Evolutionary conservation across 805 yeast genomes (phyloP), one percentile per base, ranked within the genome.

Genomic region (Wickerhamia fluorescens): DNA sequence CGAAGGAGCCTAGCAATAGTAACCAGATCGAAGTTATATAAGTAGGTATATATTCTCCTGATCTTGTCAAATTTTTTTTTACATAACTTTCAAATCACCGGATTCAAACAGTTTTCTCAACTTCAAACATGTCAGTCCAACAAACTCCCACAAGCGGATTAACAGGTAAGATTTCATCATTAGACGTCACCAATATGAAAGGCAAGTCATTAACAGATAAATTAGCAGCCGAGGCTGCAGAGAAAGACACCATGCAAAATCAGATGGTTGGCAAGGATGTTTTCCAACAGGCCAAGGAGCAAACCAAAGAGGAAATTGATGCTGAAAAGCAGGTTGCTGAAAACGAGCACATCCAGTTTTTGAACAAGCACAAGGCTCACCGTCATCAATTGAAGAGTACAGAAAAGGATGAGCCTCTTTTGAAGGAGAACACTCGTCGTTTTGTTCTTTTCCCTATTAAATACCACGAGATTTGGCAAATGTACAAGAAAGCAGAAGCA

Each of bases 401-500:
- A 47, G 96, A 89, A 67, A 73, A 74, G 58, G 82, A 83, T 33
- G 98, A 89, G 71, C 97, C 97, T 1, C 61, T 89, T 49, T 72
- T 89, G 49, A 51, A 56, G 29, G 96, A 86, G 61, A 92, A 89
- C 74, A 75, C 74, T 45, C 75, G 75, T 51, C 78, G 98, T 55
- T 87, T 85, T 50, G 96, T 92, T 29, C 66, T 89, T 36, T 88
- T 88, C 76, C 98, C 98, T 44, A 86, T 89, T 65, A 82, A 84
- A 64, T 92, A 87, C 68, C 89, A 88, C 56, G 97, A 89, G 66
- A 84, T 89, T 58, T 89, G 97, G 97, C 95, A 89, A 61, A 88
- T 94, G 71, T 89, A 89, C 66, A 89, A 89, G 71, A 86, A 89
- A 66, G 96, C 97, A 29, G 98, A 92, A 71, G 98, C 98, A 10